Evolutionary conservation across 352 stramenopile genomes (phyloP), one percentile per base, ranked within the genome.

Genomic region (Phytophthora megakarya): DNA sequence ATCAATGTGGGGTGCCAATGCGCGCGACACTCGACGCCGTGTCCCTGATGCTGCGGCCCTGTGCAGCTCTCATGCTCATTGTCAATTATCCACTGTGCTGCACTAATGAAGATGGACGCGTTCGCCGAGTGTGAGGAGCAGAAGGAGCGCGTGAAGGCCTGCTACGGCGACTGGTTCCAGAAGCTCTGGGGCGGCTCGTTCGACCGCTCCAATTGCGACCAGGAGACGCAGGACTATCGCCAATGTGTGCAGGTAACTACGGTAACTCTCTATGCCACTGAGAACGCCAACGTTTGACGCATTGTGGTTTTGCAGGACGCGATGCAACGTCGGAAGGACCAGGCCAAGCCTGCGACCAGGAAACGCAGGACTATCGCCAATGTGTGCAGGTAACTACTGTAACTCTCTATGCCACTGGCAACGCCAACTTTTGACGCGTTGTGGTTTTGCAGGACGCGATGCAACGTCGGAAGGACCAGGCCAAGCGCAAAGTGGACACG

Each of bases 81-180:
- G 26, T 3, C 40, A 38, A 67, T 68, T 71, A 33, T 70, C 58
- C 50, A n/a, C 46, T 38, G 42, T 60, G 22, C 18, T 52, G 38
- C 39, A 16, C 53, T 22, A 13, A 50, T 45, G 33, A 73, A 62
- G 33, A 78, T 75, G 62, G 62, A 73, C 37, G 58, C 67, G 23
- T 88, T 79, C 51, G 67, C 76, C 50, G 85, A 91, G 75, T 93
- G 85, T 59, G 72, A 80, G 18, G 81, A 90, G 70, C 76, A 78
- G 58, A 93, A 93, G 70, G 79, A 90, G 54, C 82, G 82, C 43
- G 85, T 91, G 30, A 89, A 90, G 65, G 76, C 74, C 47, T 93
- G 85, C 74, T 93, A 93, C 68, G 81, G 75, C 37, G 82, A 87
- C 67, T 93, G 85, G 85, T 93, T 93, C 71, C 79, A 91, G 59